phyloP scores from a whole-genome alignment of 106 monocot species.

The Acorus calamus region DNA sequence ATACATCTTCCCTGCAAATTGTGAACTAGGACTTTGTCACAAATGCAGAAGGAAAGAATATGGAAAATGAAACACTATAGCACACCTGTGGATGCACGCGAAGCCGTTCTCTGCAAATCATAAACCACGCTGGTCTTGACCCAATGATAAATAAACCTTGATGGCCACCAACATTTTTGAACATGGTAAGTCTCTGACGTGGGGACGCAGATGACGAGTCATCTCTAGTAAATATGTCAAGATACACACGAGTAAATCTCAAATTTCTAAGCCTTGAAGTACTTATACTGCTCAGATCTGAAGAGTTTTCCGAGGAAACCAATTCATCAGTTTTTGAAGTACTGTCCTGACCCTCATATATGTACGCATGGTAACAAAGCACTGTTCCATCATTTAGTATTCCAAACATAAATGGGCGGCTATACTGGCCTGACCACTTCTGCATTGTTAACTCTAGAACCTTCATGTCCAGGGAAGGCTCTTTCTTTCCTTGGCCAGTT shows the following conservation, averaged over 20 bases:
- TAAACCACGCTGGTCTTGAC: conserved; percentile 83
- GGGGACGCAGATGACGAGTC: conserved; percentile 23
- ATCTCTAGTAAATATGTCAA: conserved; percentile 47
- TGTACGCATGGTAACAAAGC: conserved; percentile 78
- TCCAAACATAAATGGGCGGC: conserved; percentile 77
- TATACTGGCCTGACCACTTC: conserved; percentile 71
- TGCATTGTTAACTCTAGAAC: conserved; percentile 83
- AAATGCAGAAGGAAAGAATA: no score
- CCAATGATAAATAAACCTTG: conserved; percentile 87
- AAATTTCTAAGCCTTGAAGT: conserved; percentile 75
- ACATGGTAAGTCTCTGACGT: conserved; percentile 63
- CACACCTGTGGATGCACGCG: conserved; percentile 87
- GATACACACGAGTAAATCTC: conserved; percentile 67
- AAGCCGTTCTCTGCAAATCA: conserved; percentile 79
- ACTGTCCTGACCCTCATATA: conserved; percentile 57
- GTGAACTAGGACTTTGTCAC: no score
- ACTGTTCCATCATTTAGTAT: conserved; percentile 88
- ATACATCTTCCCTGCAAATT: no score
- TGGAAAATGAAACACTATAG: not conserved
- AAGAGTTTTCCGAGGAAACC: conserved; percentile 25
- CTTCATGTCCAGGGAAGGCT: conserved; percentile 37
- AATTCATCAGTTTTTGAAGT: conserved; percentile 26
- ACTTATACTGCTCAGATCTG: conserved; percentile 21
- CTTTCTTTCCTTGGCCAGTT: conserved; percentile 28
- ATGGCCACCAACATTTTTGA: conserved; percentile 83